Conservation (phyloP, 768 basidiomycete genomes). For the Megacollybia marginata region DNA sequence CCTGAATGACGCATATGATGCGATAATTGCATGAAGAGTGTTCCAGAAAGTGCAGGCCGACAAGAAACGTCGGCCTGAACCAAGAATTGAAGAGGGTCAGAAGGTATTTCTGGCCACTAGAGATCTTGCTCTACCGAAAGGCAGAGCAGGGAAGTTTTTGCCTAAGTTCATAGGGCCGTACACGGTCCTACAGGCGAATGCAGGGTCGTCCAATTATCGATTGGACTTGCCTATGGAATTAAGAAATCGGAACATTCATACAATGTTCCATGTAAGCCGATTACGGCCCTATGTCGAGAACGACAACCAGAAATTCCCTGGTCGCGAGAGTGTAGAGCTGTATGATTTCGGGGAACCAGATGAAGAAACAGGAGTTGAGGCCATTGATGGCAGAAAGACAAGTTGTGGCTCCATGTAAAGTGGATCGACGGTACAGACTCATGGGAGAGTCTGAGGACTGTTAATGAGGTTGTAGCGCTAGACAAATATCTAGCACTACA, state of each 20-base stretch:
- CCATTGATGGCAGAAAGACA: not conserved
- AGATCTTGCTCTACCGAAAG: conserved; percentile 3
- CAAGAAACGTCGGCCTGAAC: conserved; percentile 3
- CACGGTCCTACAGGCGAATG: not conserved
- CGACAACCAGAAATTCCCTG: not conserved
- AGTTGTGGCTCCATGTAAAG: not conserved
- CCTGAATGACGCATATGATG: conserved; percentile 21
- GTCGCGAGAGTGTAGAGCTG: not conserved
- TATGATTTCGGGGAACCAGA: not conserved
- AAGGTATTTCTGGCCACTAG: conserved; percentile 12
- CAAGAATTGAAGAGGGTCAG: conserved; percentile 10
- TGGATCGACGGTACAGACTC: not conserved
- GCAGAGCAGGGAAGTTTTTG: not conserved
- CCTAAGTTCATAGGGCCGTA: not conserved
- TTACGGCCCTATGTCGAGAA: not conserved
- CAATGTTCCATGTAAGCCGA: not conserved
- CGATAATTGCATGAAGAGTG: conserved; percentile 18
- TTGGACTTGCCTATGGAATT: not conserved
- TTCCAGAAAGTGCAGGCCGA: conserved; percentile 18
- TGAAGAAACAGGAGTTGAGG: not conserved
- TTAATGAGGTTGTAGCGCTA: not conserved
- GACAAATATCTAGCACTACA: not conserved
- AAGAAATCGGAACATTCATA: not conserved
- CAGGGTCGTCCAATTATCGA: not conserved
- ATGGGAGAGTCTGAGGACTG: not conserved